A percentile compares a stretch with the other conserved stretches of the same genome.
Conservation (phyloP, 2,329 filamentous ascomycete genomes). For the Leptosphaerulina australis region DNA sequence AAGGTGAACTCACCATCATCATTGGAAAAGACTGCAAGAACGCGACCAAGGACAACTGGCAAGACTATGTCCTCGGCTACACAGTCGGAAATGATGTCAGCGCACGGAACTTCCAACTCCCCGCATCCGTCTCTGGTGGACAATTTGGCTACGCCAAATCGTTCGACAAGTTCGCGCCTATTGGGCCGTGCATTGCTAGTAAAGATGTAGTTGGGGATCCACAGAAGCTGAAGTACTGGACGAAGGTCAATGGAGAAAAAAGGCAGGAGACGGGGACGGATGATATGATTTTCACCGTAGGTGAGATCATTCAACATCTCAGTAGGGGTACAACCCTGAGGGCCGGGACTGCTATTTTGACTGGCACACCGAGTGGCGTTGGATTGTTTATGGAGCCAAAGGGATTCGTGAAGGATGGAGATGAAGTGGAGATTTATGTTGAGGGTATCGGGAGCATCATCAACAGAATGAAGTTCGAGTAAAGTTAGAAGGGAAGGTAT, state of each 20-base stretch:
- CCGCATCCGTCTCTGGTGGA: constrained; percentile 39
- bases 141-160: constrained; percentile 53
- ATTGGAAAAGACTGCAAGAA: constrained; percentile 45
- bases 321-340: constrained; percentile 55
- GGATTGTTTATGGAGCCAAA: constrained; percentile 49
- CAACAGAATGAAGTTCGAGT: constrained; percentile 45
- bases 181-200: constrained; percentile 51
- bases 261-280: constrained; percentile 52
- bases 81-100: constrained; percentile 69
- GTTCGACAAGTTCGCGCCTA: constrained; percentile 54
- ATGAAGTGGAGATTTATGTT: constrained; percentile 44
- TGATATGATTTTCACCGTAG: constrained; percentile 57
- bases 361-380: constrained; percentile 55
- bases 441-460: constrained; percentile 45
- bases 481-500: not conserved
- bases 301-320: constrained; percentile 53
- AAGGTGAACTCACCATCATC: constrained; percentile 48
- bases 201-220: constrained; percentile 41
- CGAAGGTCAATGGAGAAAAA: constrained; percentile 53
- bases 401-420: constrained; percentile 44
- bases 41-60: constrained; percentile 58
- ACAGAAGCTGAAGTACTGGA: constrained; percentile 44
- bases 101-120: constrained; percentile 60
- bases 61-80: constrained; percentile 68
- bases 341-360: constrained; percentile 57